Percentiles rank a stretch among this genome's conserved stretches.
Evolutionary conservation across 169 alveolate genomes (phyloP).

Genomic region (Cryptosporidium ubiquitum): DNA sequence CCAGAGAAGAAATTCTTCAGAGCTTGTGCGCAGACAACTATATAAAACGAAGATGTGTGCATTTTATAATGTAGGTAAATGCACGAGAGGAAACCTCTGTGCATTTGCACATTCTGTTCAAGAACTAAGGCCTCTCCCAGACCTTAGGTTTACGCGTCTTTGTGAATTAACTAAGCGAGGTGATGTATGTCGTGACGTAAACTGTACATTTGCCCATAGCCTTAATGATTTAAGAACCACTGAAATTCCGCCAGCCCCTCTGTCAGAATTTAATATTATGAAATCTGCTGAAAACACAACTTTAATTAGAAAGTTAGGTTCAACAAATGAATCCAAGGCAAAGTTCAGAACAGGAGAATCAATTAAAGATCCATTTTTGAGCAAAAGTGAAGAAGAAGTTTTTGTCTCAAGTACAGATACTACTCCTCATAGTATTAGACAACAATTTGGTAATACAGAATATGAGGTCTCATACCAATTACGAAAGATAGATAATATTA

Average conservation of each 20-base stretch:
- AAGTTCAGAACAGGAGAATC: constrained; percentile 4
- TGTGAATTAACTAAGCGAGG: constrained; percentile 75
- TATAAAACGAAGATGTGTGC: constrained; percentile 75
- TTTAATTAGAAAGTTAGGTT: constrained; percentile 5
- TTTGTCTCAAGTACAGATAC: constrained; percentile 56
- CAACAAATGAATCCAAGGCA: constrained; percentile 10
- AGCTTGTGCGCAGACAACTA: constrained; percentile 63
- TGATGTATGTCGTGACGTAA: constrained; percentile 62
- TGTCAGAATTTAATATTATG: constrained; percentile 24
- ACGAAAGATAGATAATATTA: constrained; percentile 5
- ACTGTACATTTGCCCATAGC: constrained; percentile 72
- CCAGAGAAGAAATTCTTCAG: constrained; percentile 67
- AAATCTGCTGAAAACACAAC: constrained; percentile 26
- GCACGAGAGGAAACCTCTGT: constrained; percentile 75
- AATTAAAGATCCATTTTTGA: constrained; percentile 25
- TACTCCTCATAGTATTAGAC: constrained; percentile 45
- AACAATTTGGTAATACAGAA: constrained; percentile 1
- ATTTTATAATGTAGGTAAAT: constrained; percentile 72
- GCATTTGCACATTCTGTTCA: constrained; percentile 75
- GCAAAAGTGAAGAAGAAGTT: constrained; percentile 50
- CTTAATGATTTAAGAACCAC: constrained; percentile 60
- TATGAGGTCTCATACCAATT: neutral
- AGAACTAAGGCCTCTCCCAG: constrained; percentile 73
- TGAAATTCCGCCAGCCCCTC: constrained; percentile 68
- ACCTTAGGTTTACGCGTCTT: constrained; percentile 68